A percentile compares a stretch with the other conserved stretches of the same genome.
phyloP scores from a whole-genome alignment of 2,329 filamentous ascomycete species.

The Epichloe sylvatica region DNA sequence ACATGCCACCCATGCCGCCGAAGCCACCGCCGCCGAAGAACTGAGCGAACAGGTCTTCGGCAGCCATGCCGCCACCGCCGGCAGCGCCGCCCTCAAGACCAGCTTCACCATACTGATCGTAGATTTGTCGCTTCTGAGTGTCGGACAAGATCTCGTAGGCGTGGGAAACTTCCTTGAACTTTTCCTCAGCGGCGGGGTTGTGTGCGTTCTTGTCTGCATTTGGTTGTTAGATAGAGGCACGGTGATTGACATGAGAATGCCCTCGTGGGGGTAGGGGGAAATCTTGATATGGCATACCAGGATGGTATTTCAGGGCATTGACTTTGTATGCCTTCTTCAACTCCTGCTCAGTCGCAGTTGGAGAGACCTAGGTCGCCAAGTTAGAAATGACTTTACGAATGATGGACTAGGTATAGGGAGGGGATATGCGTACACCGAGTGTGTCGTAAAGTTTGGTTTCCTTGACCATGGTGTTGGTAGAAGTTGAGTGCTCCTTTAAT shows the following conservation, averaged over 20 bases:
- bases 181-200: slow-evolving; percentile 85
- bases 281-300: slow-evolving; percentile 42
- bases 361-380: slow-evolving; percentile 46
- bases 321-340: slow-evolving; percentile 86
- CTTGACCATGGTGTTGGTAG: slow-evolving; percentile 51
- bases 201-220: slow-evolving; percentile 81
- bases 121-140: slow-evolving; percentile 75
- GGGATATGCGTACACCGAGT: slow-evolving; percentile 49
- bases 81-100: slow-evolving; percentile 80
- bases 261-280: slow-evolving; percentile 7
- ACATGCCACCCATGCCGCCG: slow-evolving; percentile 55
- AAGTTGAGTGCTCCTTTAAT: slow-evolving; percentile 3
- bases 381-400: neutral
- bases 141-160: slow-evolving; percentile 94
- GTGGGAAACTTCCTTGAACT: slow-evolving; percentile 95
- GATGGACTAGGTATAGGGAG: neutral
- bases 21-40: slow-evolving; percentile 77
- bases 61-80: slow-evolving; percentile 72
- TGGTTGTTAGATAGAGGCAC: slow-evolving; percentile 1
- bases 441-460: slow-evolving; percentile 69
- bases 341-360: slow-evolving; percentile 68
- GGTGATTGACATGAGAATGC: neutral
- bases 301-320: slow-evolving; percentile 70
- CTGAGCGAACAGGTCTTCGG: slow-evolving; percentile 90
- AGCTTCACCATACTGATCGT: slow-evolving; percentile 96